Evolutionary conservation across 2,329 filamentous ascomycete genomes (phyloP), one percentile per base, ranked within the genome.

Genomic region (Incumbomyces delicatus): DNA sequence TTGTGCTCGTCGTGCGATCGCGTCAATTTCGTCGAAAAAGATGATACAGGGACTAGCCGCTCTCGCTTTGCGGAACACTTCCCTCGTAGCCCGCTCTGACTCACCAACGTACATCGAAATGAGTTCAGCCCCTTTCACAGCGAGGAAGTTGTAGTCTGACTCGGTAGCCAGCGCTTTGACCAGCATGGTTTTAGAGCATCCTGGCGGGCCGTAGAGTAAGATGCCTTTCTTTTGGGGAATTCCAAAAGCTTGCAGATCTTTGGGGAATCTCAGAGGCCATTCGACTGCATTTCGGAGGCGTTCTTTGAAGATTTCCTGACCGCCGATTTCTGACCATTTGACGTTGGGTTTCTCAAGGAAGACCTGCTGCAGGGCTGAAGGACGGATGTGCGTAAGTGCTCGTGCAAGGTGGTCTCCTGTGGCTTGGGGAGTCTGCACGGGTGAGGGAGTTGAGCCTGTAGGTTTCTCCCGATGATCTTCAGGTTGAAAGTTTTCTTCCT

Each of bases 61-160:
- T 35, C 85, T 76, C 1, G 90, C 90, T 57, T 89, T 85, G 44
- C 82, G 77, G 62, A 96, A 95, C 1, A 95, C 78, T 46, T 87
- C 84, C 32, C 90, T 80, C 35, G 95, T 77, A 6, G 84, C 82
- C 10, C 87, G 80, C 67, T 96, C 90, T 1, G 88, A 90, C 64
- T 96, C 90, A 51, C 90, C 90, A 14, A 96, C 89, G 65, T 95
- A 96, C 86, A 94, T 95, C 67, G 88, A 94, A 50, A 95, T 80
- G 11, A 95, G 77, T 65, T 95, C 90, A 31, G 87, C 87, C 20
- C 88, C 90, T 67, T 95, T 95, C 54, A 96, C 86, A 7, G 88
- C 84, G 61, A 95, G 82, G 71, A 95, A 95, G 63, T 95, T 95
- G 66, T 94, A 82, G 3, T 85, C 84, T 27, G 86, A 87, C 63